Evolutionary conservation across 78 protist genomes (phyloP), one percentile per base, ranked within the genome.

Genomic region (Tieghemostelium lacteum): DNA sequence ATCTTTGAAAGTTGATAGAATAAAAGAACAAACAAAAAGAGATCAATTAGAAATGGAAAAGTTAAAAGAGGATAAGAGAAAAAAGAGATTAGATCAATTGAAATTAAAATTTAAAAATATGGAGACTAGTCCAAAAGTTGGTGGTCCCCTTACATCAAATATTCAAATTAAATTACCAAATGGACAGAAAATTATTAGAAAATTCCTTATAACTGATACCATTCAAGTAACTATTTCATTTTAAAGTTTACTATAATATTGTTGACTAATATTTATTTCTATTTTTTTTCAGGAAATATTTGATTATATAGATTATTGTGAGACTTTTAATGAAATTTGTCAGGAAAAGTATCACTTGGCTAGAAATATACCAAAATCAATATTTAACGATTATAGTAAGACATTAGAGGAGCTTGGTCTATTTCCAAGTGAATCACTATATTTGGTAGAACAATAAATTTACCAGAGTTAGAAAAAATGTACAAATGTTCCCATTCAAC

Each of bases 91-190:
- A 2, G 39, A 67, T 12, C 16, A 6, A 28, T 45, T 67, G 16
- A 67, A 26, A 67, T n/a, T n/a, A n/a, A n/a, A n/a, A n/a, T n/a
- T n/a, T n/a, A 8, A 10, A n/a, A 45, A 67, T 67, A 24, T 67
- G 49, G 31, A 70, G 49, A 34, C 75, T 16, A 62, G 49, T 6
- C 63, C 33, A 50, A 67, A 42, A 24, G 40, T 24, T 14, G n/a
- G 31, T 4, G 62, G 31, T 55, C 76, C 58, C 3, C 22, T n/a
- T 17, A 33, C 55, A 1, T 55, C 78, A 33, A 49, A 78, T 19
- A 17, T 77, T 20, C 28, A 64, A 62, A 22, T 55, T 6, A 78
- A 45, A n/a, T 26, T 78, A 22, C 52, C 74, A 54, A 66, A 50
- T 70, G 76, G 76, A 22, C 7, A 4, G 29, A 29, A n/a, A 19